These are phyloP conservation scores for Vitis hybrid DNA, from an alignment of 177 flowering plant species.

Conservation along the genomic window DNA sequence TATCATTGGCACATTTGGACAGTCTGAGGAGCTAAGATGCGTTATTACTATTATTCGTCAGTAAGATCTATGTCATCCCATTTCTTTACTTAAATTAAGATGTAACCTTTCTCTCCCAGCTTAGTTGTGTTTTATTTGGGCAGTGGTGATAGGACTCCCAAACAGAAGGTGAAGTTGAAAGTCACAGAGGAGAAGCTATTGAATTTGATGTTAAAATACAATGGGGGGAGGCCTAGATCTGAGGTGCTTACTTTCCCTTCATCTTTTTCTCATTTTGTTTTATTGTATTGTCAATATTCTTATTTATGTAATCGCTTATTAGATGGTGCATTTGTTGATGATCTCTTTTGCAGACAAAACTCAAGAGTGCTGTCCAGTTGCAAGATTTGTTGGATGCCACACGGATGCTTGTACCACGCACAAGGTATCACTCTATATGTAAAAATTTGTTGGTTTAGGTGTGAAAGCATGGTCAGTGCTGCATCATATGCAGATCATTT, in stretches of 20 bases:
- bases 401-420: constrained; percentile 85
- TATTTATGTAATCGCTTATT: background rate
- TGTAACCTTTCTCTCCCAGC: constrained; percentile 3
- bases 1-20: constrained; percentile 92
- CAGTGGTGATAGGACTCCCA: constrained; percentile 99
- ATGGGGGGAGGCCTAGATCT: constrained; percentile 88
- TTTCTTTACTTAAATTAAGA: constrained; percentile 5
- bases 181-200: constrained; percentile 94
- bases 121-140: constrained; percentile 11
- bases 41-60: constrained; percentile 94
- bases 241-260: constrained; percentile 50
- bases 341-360: constrained; percentile 72
- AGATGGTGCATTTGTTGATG: background rate
- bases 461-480: background rate
- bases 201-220: constrained; percentile 93
- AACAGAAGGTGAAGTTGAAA: constrained; percentile 96
- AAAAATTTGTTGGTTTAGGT: background rate
- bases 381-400: constrained; percentile 99
- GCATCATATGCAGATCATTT: background rate
- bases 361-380: constrained; percentile 97
- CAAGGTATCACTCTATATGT: constrained; percentile 47
- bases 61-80: constrained; percentile 43
- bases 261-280: background rate
- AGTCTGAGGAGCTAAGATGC: constrained; percentile 95
- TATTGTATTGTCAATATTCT: background rate